Evolutionary conservation across 176 grass and related monocot genomes (phyloP), one percentile per base, ranked within the genome.

Genomic region (Poa pratensis): DNA sequence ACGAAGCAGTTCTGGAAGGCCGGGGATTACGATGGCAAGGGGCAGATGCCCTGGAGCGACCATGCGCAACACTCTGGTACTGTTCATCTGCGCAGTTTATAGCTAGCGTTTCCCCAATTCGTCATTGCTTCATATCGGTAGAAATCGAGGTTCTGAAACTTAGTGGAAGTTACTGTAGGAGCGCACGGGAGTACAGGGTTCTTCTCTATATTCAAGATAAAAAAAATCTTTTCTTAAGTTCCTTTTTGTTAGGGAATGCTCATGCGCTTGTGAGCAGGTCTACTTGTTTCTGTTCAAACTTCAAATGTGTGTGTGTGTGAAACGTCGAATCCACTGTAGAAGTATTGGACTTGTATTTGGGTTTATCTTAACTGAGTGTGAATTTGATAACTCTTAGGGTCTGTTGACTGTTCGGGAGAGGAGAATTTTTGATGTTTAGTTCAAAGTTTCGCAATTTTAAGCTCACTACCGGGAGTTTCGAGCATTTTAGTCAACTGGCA

Each of bases 1-100:
- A 89, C 80, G 19, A 99, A 92, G 90, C 97, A 99, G 90, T 99
- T 99, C 67, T 99, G 97, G 94, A 99, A 99, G 90, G 94, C 92
- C 4, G 97, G 97, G 71, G 97, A 99, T 48, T 94, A 82, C 62
- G 90, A 91, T 30, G 94, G 86, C 20, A 1, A 32, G 2, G 27
- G 62, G 62, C 88, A 73, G 30, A 60, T 76, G 13, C 68, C 71
- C 32, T 71, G 73, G 42, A 51, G 64, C 80, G 78, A 69, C 20
- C 61, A 59, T 24, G 52, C 59, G 60, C 85, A 76, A 37, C 52
- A 54, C 42, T 60, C 89, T 12, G 91, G 95, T 98, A 80, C 16
- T 54, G 65, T 68, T 68, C 32, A 37, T 37, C 30, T 19, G 16
- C 7, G 3, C 35, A 67, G 64, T 35, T 35, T 67, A 26, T 64